phyloP scores from a whole-genome alignment of 768 basidiomycete genomes.

The Russula compacta region DNA sequence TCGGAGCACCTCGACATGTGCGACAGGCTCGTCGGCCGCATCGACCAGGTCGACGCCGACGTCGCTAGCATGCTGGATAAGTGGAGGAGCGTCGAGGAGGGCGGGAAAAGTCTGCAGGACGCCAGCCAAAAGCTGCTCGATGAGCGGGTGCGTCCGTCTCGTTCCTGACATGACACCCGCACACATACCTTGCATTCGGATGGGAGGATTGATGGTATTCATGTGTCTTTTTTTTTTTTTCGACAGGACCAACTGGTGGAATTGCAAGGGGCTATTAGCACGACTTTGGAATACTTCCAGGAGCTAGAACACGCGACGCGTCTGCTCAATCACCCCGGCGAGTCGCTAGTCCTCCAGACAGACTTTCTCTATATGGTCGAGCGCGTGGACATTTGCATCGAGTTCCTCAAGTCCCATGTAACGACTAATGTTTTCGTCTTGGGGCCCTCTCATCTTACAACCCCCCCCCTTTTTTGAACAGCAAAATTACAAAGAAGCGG shows the following conservation, averaged over 20 bases:
- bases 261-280: constrained; percentile 74
- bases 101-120: constrained; percentile 83
- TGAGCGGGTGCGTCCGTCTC: constrained; percentile 61
- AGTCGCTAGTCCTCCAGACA: constrained; percentile 78
- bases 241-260: constrained; percentile 74
- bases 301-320: constrained; percentile 89
- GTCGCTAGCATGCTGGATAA: constrained; percentile 76
- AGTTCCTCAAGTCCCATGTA: constrained; percentile 81
- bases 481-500: constrained; percentile 88
- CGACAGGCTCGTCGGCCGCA: constrained; percentile 58
- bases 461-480: constrained; percentile 25
- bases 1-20: constrained; percentile 70
- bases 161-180: background rate
- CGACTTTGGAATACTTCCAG: constrained; percentile 84
- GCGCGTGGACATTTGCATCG: constrained; percentile 88
- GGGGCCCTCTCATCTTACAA: background rate
- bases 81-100: constrained; percentile 84
- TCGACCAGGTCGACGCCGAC: constrained; percentile 65
- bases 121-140: constrained; percentile 86
- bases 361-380: constrained; percentile 97
- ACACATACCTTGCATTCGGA: too few relatives aligned
- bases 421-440: constrained; percentile 25
- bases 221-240: too few relatives aligned
- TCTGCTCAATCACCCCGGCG: constrained; percentile 91
- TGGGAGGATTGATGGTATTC: background rate